Percentiles rank a stretch among this genome's conserved stretches.
phyloP scores from a whole-genome alignment of 2,329 filamentous ascomycete genomes.

The Chaetomium sp. region DNA sequence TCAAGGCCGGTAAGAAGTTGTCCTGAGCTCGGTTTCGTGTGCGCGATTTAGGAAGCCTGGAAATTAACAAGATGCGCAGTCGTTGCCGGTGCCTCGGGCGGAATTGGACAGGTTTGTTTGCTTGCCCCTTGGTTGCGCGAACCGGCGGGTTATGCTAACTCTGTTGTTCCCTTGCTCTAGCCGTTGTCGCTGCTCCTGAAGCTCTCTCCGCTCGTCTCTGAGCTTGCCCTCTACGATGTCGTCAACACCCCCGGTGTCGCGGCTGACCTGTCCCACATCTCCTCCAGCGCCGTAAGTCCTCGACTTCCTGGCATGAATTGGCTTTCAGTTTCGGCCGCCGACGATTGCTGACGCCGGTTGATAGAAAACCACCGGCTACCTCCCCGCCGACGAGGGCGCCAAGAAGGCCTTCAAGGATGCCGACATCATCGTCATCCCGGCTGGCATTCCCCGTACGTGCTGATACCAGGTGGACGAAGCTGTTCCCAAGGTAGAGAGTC shows the following conservation, averaged over 20 bases:
- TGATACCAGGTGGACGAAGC: too few relatives aligned
- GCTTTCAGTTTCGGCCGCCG: not conserved
- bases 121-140: not conserved
- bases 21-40: not conserved
- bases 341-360: not conserved
- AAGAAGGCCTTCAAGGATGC: slow-evolving; percentile 86
- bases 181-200: slow-evolving; percentile 96
- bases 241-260: slow-evolving; percentile 97
- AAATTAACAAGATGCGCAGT: slow-evolving; percentile 35
- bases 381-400: slow-evolving; percentile 78
- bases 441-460: slow-evolving; percentile 87
- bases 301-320: not conserved
- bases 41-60: slow-evolving; percentile 12
- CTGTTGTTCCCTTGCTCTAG: slow-evolving; percentile 39
- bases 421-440: slow-evolving; percentile 94
- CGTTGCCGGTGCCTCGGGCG: slow-evolving; percentile 94
- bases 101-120: slow-evolving; percentile 84
- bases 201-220: slow-evolving; percentile 76
- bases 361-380: slow-evolving; percentile 79
- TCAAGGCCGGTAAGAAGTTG: slow-evolving; percentile 32
- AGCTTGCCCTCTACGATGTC: slow-evolving; percentile 98
- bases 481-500: not conserved
- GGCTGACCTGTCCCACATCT: slow-evolving; percentile 95
- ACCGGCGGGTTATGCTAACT: slow-evolving; percentile 16
- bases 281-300: slow-evolving; percentile 64